Evolutionary conservation across 1,139 yeast species (phyloP).

Genomic region (Spencermartinsiella ligniputridi): DNA sequence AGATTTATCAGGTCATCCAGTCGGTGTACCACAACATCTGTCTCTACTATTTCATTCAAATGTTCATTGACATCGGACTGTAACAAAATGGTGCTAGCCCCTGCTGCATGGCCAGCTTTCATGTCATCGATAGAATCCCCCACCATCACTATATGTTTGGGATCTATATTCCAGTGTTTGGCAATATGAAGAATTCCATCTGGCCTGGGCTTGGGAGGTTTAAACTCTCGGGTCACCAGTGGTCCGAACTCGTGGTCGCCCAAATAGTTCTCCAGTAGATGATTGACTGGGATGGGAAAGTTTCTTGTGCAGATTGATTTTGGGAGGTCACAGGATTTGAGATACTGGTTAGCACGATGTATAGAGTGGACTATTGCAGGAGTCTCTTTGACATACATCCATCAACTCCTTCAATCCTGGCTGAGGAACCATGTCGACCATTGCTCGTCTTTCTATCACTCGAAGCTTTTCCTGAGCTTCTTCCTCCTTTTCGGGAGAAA

Average conservation of each 20-base stretch:
- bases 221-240: conserved; percentile 52
- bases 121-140: conserved; percentile 67
- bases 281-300: conserved; percentile 47
- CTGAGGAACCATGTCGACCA: conserved; percentile 55
- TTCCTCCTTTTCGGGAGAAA: conserved; percentile 39
- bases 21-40: conserved; percentile 40
- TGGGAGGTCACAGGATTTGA: conserved; percentile 35
- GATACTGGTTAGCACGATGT: conserved; percentile 34
- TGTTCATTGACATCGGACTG: conserved; percentile 45
- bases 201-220: conserved; percentile 63
- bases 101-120: conserved; percentile 55
- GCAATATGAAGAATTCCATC: conserved; percentile 55
- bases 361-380: not conserved
- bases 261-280: conserved; percentile 43
- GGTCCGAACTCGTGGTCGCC: conserved; percentile 45
- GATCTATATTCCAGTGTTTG: conserved; percentile 39
- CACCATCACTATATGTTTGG: conserved; percentile 54
- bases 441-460: conserved; percentile 51
- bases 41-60: conserved; percentile 35
- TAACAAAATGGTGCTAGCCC: conserved; percentile 50
- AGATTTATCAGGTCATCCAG: conserved; percentile 41
- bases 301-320: conserved; percentile 61
- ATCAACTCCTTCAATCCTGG: conserved; percentile 36
- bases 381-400: conserved; percentile 20
- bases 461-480: conserved; percentile 45